Percentiles rank a stretch among this genome's conserved stretches.
phyloP scores from a whole-genome alignment of 495 filamentous ascomycete species.

The Sphaerosporella brunnea region DNA sequence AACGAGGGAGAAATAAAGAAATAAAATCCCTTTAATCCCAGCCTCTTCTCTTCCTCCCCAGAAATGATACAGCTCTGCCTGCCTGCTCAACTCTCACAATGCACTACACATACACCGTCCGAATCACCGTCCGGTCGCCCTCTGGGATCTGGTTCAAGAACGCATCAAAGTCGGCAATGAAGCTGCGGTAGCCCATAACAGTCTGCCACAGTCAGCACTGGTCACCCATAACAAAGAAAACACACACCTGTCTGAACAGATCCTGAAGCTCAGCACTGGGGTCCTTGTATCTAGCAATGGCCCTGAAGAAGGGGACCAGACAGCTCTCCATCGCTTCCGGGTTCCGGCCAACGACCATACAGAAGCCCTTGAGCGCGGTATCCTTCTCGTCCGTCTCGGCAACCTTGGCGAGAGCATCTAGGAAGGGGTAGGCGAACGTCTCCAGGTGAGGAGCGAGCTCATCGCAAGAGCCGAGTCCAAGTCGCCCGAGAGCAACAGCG shows the following conservation, averaged over 20 bases:
- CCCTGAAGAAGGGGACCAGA: conserved; percentile 62
- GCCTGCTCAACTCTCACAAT: too few relatives aligned
- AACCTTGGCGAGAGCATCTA: conserved; percentile 65
- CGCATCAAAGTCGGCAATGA: conserved; percentile 70
- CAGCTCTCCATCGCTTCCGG: conserved; percentile 81
- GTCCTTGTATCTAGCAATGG: conserved; percentile 62
- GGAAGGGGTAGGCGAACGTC: conserved; percentile 61
- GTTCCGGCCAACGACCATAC: conserved; percentile 64
- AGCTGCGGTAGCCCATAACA: conserved; percentile 59
- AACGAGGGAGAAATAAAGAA: too few relatives aligned
- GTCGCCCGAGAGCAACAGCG: conserved; percentile 74
- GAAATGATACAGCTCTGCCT: too few relatives aligned
- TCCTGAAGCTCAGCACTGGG: conserved; percentile 28
- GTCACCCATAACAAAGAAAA: conserved; percentile 16
- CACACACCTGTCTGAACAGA: conserved; percentile 34
- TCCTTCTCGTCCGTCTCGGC: conserved; percentile 88
- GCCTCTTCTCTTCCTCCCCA: too few relatives aligned
- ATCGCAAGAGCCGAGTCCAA: conserved; percentile 67
- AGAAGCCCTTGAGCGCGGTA: conserved; percentile 80
- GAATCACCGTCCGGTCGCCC: conserved; percentile 37
- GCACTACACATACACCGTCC: conserved; percentile 1
- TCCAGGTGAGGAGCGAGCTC: conserved; percentile 65
- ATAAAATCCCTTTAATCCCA: too few relatives aligned
- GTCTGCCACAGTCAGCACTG: conserved; percentile 39
- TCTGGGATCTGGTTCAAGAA: conserved; percentile 54